phyloP scores from a whole-genome alignment of 2,329 filamentous ascomycete genomes.

The Zopfia rhizophila region DNA sequence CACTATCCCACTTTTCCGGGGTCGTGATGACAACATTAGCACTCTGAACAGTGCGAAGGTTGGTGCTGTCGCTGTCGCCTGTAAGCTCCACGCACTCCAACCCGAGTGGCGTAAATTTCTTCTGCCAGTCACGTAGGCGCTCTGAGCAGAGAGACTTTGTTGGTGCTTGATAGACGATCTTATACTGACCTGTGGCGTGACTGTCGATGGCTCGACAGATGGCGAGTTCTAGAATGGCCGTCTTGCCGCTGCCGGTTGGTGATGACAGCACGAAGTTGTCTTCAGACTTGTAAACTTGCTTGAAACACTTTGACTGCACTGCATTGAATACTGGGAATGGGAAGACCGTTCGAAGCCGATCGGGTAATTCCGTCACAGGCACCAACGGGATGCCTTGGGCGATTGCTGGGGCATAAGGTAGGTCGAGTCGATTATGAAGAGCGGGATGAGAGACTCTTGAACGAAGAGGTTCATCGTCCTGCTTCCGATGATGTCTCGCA shows the following conservation, averaged over 20 bases:
- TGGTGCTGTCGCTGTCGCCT: slow-evolving; percentile 76
- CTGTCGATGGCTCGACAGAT: slow-evolving; percentile 76
- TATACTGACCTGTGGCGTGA: slow-evolving; percentile 71
- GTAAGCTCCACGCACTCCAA: slow-evolving; percentile 81
- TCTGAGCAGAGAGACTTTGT: slow-evolving; percentile 86
- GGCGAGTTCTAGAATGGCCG: slow-evolving; percentile 81
- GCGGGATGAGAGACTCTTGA: slow-evolving; percentile 1
- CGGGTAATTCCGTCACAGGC: slow-evolving; percentile 70
- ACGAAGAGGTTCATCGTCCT: slow-evolving; percentile 10
- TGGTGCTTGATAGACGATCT: slow-evolving; percentile 85
- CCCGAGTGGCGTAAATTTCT: slow-evolving; percentile 75
- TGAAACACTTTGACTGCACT: slow-evolving; percentile 83
- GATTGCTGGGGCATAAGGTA: slow-evolving; percentile 51
- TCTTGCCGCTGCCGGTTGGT: slow-evolving; percentile 88
- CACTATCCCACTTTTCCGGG: slow-evolving; percentile 91
- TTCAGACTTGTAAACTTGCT: slow-evolving; percentile 70
- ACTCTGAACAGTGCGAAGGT: slow-evolving; percentile 74
- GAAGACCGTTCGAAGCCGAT: slow-evolving; percentile 76
- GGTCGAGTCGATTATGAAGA: slow-evolving; percentile 5
- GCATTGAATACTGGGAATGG: slow-evolving; percentile 82
- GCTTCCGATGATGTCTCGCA: background rate
- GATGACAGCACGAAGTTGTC: slow-evolving; percentile 84
- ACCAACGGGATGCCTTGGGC: slow-evolving; percentile 71
- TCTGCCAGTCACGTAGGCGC: slow-evolving; percentile 78
- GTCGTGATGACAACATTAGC: slow-evolving; percentile 88